Evolutionary conservation across 495 filamentous ascomycete genomes (phyloP).

Genomic region (Tuber microsphaerosporum): DNA sequence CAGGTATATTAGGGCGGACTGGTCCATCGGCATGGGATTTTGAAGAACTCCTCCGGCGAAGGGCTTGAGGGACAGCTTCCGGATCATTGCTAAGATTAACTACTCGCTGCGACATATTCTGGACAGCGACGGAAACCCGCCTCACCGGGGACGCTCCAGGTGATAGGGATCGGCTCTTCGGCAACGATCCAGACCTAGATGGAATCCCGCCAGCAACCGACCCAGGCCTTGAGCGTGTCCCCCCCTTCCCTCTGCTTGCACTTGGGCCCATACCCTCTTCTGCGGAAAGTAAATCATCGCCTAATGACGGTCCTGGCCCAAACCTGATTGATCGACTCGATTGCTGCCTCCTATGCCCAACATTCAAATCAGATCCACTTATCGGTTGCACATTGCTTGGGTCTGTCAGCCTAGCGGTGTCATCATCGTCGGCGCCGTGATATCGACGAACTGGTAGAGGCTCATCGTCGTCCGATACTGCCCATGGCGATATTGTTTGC

Average conservation of each 20-base stretch:
- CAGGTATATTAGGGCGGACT: slow-evolving; percentile 50
- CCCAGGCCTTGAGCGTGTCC: slow-evolving; percentile 45
- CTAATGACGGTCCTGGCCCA: slow-evolving; percentile 49
- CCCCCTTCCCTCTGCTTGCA: slow-evolving; percentile 47
- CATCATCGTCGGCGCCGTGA: slow-evolving; percentile 49
- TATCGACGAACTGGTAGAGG: slow-evolving; percentile 43
- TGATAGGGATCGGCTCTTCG: slow-evolving; percentile 48
- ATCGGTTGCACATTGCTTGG: slow-evolving; percentile 59
- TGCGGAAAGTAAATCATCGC: slow-evolving; percentile 56
- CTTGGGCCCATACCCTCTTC: slow-evolving; percentile 49
- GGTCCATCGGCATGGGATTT: slow-evolving; percentile 39
- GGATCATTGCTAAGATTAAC: slow-evolving; percentile 88
- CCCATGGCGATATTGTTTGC: slow-evolving; percentile 32
- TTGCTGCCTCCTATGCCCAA: slow-evolving; percentile 37
- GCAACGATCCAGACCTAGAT: slow-evolving; percentile 60
- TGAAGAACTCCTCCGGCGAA: slow-evolving; percentile 57
- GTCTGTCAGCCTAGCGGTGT: slow-evolving; percentile 61
- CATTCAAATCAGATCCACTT: slow-evolving; percentile 46
- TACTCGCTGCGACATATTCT: slow-evolving; percentile 94
- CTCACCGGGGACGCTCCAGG: slow-evolving; percentile 61
- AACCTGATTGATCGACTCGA: slow-evolving; percentile 32
- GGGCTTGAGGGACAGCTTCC: slow-evolving; percentile 66
- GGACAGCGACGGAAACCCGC: slow-evolving; percentile 77
- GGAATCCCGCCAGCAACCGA: slow-evolving; percentile 47
- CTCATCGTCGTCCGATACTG: slow-evolving; percentile 34